Evolutionary conservation across 495 filamentous ascomycete species (phyloP).

Genomic region (Halenospora varia): DNA sequence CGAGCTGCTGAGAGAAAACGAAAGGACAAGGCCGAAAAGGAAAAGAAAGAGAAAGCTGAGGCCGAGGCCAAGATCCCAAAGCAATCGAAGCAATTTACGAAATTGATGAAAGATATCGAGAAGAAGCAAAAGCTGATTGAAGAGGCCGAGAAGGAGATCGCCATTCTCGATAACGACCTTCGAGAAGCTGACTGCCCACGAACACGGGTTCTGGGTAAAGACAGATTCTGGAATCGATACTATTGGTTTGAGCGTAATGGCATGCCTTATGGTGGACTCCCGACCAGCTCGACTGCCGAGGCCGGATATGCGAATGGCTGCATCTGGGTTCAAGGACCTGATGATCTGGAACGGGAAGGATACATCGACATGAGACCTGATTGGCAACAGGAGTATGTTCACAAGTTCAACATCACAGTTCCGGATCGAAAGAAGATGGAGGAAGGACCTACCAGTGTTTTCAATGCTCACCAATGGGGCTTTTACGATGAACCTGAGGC

Average conservation of each 20-base stretch:
- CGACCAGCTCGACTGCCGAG: slow-evolving; percentile 78
- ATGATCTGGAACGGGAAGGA: slow-evolving; percentile 81
- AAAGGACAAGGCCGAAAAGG: slow-evolving; percentile 79
- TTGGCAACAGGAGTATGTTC: slow-evolving; percentile 58
- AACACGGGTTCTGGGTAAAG: slow-evolving; percentile 82
- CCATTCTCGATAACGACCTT: slow-evolving; percentile 81
- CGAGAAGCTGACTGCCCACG: slow-evolving; percentile 90
- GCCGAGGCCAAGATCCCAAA: slow-evolving; percentile 85
- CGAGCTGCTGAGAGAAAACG: slow-evolving; percentile 74
- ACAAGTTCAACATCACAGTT: slow-evolving; percentile 72
- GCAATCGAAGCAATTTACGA: slow-evolving; percentile 76
- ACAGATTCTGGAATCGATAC: slow-evolving; percentile 96
- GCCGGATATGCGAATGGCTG: slow-evolving; percentile 91
- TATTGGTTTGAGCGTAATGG: slow-evolving; percentile 99
- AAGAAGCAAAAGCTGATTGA: slow-evolving; percentile 74
- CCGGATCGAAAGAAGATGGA: slow-evolving; percentile 82
- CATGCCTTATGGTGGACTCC: slow-evolving; percentile 91
- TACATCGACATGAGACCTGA: slow-evolving; percentile 68
- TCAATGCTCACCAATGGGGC: slow-evolving; percentile 79
- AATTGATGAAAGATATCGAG: slow-evolving; percentile 81
- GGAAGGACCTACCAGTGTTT: slow-evolving; percentile 77
- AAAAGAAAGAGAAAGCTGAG: slow-evolving; percentile 69
- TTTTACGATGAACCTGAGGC: slow-evolving; percentile 78
- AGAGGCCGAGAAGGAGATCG: slow-evolving; percentile 79
- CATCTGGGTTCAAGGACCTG: slow-evolving; percentile 93